phyloP scores from a whole-genome alignment of 2,329 filamentous ascomycete genomes.

The Drechslerella coelobrocha region DNA sequence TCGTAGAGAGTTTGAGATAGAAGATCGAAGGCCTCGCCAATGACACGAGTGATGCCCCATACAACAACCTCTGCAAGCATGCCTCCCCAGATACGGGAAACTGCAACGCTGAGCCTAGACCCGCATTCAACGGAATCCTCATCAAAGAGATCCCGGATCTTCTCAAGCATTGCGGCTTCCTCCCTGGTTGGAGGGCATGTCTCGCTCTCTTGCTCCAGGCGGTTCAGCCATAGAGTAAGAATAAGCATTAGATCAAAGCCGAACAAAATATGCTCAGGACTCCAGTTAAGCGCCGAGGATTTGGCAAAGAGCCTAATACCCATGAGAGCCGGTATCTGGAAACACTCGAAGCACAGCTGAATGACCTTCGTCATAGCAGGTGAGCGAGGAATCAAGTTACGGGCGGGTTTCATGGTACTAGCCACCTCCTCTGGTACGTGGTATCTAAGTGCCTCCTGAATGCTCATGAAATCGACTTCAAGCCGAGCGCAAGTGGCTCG shows the following conservation, averaged over 20 bases:
- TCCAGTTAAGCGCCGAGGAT: slow-evolving; percentile 98
- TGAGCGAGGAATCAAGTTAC: slow-evolving; percentile 91
- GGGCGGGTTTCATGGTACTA: slow-evolving; percentile 91
- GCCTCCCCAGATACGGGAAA: slow-evolving; percentile 92
- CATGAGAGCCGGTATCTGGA: slow-evolving; percentile 91
- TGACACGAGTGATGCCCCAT: slow-evolving; percentile 97
- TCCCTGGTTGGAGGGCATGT: slow-evolving; percentile 73
- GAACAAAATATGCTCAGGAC: slow-evolving; percentile 94
- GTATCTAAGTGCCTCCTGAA: slow-evolving; percentile 95
- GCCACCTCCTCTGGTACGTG: slow-evolving; percentile 97
- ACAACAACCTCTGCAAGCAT: slow-evolving; percentile 99
- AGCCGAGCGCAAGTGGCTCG: slow-evolving; percentile 90
- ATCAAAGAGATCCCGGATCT: slow-evolving; percentile 86
- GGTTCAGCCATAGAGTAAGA: slow-evolving; percentile 96
- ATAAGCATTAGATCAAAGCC: slow-evolving; percentile 98
- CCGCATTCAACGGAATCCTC: slow-evolving; percentile 84
- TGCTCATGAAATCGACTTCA: slow-evolving; percentile 91
- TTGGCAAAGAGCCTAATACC: slow-evolving; percentile 98
- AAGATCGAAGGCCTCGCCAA: slow-evolving; percentile 97
- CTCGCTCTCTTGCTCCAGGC: slow-evolving; percentile 98
- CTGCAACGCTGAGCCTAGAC: slow-evolving; percentile 88
- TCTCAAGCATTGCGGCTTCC: slow-evolving; percentile 88
- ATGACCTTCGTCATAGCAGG: slow-evolving; percentile 99
- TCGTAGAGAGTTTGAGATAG: slow-evolving; percentile 93
- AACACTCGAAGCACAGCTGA: slow-evolving; percentile 95